Evolutionary conservation across 2,329 filamentous ascomycete genomes (phyloP).

Genomic region (Stemphylium beticola): DNA sequence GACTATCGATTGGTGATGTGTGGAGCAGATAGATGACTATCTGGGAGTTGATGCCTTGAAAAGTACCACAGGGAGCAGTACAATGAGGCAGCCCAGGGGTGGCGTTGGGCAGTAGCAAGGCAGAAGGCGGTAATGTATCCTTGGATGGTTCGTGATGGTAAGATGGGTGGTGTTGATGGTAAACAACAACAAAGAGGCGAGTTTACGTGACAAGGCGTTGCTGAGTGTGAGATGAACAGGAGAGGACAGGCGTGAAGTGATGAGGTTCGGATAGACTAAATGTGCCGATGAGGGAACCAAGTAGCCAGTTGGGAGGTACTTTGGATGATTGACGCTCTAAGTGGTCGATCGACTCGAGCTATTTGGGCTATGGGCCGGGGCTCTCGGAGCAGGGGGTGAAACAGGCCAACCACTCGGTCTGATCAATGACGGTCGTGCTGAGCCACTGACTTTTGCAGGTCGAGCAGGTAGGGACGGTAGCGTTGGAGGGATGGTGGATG

Average conservation of each 20-base stretch:
- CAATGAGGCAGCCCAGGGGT: constrained; percentile 24
- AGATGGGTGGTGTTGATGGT: constrained; percentile 29
- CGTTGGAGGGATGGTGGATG: constrained; percentile 36
- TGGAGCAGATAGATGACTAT: constrained; percentile 1
- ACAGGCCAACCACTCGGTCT: constrained; percentile 48
- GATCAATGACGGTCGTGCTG: constrained; percentile 40
- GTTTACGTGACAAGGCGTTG: constrained; percentile 25
- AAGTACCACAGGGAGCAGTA: constrained; percentile 22
- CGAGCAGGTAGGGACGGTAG: constrained; percentile 33
- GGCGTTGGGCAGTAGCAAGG: constrained; percentile 37
- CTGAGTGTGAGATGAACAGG: constrained; percentile 31
- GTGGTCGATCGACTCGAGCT: constrained; percentile 47
- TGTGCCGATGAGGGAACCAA: constrained; percentile 40
- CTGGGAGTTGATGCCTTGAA: background rate
- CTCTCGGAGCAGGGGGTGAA: constrained; percentile 41
- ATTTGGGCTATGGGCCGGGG: constrained; percentile 45
- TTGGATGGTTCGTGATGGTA: constrained; percentile 14
- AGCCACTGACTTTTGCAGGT: constrained; percentile 44
- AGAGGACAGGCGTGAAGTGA: constrained; percentile 33
- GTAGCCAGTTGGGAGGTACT: constrained; percentile 45
- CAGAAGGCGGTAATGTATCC: constrained; percentile 29
- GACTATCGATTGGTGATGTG: no score
- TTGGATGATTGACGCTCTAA: constrained; percentile 39
- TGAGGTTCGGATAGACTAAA: constrained; percentile 41
- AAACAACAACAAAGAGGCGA: constrained; percentile 30